These are phyloP conservation scores for Neonectria ditissima DNA, from an alignment of 2,329 filamentous ascomycete species.

Conservation along the genomic window DNA sequence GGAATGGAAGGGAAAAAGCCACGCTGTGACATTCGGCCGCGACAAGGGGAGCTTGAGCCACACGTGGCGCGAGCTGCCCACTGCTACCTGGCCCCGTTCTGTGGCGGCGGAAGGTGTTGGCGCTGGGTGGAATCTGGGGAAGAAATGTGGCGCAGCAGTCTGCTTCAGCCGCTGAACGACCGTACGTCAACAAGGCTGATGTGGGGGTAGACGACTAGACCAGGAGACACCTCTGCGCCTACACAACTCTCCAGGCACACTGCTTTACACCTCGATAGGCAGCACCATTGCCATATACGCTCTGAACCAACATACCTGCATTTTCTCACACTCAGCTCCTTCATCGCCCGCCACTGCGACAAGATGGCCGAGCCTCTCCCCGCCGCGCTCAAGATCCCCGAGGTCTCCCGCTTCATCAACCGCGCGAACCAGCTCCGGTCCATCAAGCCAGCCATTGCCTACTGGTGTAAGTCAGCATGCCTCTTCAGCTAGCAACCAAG, in stretches of 20 bases:
- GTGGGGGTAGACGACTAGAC: conserved; percentile 10
- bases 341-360: not conserved
- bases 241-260: conserved; percentile 10
- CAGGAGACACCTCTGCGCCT: not conserved
- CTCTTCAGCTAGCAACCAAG: not conserved
- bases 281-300: conserved; percentile 7
- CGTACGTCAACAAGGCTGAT: conserved; percentile 32
- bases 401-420: conserved; percentile 85
- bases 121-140: conserved; percentile 10
- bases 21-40: conserved; percentile 41
- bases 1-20: conserved; percentile 45
- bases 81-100: not conserved
- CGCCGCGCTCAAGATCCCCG: conserved; percentile 75
- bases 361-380: conserved; percentile 72
- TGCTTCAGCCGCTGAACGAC: not conserved
- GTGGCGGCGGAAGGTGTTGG: too few relatives aligned
- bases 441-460: conserved; percentile 88
- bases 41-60: conserved; percentile 38
- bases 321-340: not conserved
- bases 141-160: conserved; percentile 35
- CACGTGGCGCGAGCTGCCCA: conserved; percentile 34
- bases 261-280: conserved; percentile 11
- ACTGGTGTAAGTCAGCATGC: conserved; percentile 81
- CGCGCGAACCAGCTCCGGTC: conserved; percentile 87
- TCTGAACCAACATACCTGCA: not conserved